phyloP scores from a whole-genome alignment of 225 moss, liverwort and hornwort species.

The Thuidium tamariscinum region DNA sequence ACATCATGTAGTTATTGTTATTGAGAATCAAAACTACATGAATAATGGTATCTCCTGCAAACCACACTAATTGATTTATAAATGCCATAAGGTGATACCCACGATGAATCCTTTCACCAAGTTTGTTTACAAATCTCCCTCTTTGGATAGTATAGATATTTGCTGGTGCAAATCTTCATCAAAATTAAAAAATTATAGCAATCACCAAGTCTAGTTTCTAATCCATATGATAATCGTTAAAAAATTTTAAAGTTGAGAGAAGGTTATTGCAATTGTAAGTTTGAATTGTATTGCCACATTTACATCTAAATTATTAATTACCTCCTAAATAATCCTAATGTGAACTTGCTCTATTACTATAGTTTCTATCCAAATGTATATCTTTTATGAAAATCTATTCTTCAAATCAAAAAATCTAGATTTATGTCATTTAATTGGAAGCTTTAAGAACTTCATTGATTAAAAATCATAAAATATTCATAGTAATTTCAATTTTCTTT shows the following conservation, averaged over 20 bases:
- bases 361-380: fast-evolving
- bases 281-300: neutral
- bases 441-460: neutral
- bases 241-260: neutral
- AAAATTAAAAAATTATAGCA: neutral
- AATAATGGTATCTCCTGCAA: neutral
- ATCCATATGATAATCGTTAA: neutral
- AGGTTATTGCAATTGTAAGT: neutral
- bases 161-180: neutral
- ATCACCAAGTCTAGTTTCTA: neutral
- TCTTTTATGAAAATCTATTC: neutral
- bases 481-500: neutral
- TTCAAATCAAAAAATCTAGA: too few relatives aligned
- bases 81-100: neutral
- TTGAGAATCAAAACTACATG: too few relatives aligned
- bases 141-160: neutral
- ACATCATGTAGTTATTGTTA: neutral
- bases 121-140: neutral
- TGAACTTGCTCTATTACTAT: neutral
- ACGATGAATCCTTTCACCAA: neutral
- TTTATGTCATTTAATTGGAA: neutral
- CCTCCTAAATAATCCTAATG: neutral
- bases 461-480: neutral
- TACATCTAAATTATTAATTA: fast-evolving
- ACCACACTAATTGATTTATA: neutral